A percentile compares a stretch with the other conserved stretches of the same genome.
These are phyloP conservation scores for Gossypium laxum DNA, from an alignment of 441 rosid species.

Conservation along the genomic window DNA sequence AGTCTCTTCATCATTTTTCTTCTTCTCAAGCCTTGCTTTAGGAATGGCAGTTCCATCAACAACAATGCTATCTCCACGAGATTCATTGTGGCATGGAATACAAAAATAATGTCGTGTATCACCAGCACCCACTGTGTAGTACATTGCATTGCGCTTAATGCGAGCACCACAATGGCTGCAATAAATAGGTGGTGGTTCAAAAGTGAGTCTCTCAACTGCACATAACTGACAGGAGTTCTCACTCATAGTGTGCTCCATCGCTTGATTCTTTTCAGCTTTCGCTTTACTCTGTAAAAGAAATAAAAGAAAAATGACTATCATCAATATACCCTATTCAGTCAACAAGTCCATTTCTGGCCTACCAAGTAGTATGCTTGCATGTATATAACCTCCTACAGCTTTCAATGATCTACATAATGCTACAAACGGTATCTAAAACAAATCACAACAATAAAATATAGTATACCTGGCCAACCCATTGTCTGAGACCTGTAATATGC, in stretches of 20 bases:
- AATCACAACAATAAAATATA: background rate
- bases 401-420: background rate
- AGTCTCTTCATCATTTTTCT: constrained; percentile 98
- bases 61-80: constrained; percentile 74
- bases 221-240: constrained; percentile 98
- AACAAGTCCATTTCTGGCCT: background rate
- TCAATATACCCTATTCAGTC: background rate
- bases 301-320: constrained; percentile 12
- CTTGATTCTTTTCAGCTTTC: constrained; percentile 94
- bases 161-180: constrained; percentile 95
- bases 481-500: constrained; percentile 89
- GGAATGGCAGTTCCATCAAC: constrained; percentile 67
- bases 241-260: constrained; percentile 97
- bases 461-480: constrained; percentile 98
- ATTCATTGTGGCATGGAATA: constrained; percentile 92
- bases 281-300: constrained; percentile 67
- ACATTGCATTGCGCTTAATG: constrained; percentile 95
- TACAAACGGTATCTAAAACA: background rate
- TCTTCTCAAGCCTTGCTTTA: constrained; percentile 87
- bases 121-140: constrained; percentile 87
- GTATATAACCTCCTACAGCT: background rate
- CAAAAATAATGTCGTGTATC: constrained; percentile 92
- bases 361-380: background rate
- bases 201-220: constrained; percentile 98
- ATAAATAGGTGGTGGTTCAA: constrained; percentile 98